A percentile compares a stretch with the other conserved stretches of the same genome.
These are phyloP conservation scores for Protomyces inundatus DNA, from an alignment of 1,139 yeast genomes.

Conservation along the genomic window DNA sequence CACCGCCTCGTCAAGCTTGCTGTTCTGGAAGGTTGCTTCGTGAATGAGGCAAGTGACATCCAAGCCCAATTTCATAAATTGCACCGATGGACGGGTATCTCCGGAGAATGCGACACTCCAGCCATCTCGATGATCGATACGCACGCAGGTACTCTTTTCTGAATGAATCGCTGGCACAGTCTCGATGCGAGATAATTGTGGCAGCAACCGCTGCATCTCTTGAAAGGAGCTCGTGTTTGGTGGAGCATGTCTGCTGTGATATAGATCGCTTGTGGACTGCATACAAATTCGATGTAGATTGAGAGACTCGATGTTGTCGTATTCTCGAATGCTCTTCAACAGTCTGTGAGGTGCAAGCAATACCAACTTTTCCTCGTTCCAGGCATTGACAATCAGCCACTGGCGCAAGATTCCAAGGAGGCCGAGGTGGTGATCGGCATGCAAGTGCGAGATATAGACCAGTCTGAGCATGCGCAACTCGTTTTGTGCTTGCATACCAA, in stretches of 20 bases:
- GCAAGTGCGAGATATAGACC: constrained; percentile 79
- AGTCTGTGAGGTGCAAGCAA: constrained; percentile 75
- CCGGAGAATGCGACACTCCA: constrained; percentile 75
- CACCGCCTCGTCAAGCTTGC: constrained; percentile 70
- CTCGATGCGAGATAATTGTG: neutral
- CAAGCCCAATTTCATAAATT: constrained; percentile 59
- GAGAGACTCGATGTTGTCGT: constrained; percentile 56
- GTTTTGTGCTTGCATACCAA: constrained; percentile 45
- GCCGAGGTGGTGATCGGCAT: constrained; percentile 96
- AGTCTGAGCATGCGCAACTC: constrained; percentile 56
- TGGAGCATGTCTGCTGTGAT: neutral
- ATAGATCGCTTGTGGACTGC: neutral
- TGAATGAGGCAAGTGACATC: constrained; percentile 77
- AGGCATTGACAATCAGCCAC: constrained; percentile 50
- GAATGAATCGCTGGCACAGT: constrained; percentile 22
- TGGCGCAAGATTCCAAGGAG: constrained; percentile 49
- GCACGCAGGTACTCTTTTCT: constrained; percentile 7
- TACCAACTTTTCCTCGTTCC: constrained; percentile 38
- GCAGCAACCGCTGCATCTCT: constrained; percentile 1
- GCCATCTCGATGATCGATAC: constrained; percentile 13
- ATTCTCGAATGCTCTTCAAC: constrained; percentile 60
- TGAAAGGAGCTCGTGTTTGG: neutral
- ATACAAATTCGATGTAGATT: constrained; percentile 37
- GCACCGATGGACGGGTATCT: constrained; percentile 78
- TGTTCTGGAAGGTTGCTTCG: constrained; percentile 87